Conservation (phyloP, 1,139 yeast genomes). For the Saccharomycopsis hybrid region DNA sequence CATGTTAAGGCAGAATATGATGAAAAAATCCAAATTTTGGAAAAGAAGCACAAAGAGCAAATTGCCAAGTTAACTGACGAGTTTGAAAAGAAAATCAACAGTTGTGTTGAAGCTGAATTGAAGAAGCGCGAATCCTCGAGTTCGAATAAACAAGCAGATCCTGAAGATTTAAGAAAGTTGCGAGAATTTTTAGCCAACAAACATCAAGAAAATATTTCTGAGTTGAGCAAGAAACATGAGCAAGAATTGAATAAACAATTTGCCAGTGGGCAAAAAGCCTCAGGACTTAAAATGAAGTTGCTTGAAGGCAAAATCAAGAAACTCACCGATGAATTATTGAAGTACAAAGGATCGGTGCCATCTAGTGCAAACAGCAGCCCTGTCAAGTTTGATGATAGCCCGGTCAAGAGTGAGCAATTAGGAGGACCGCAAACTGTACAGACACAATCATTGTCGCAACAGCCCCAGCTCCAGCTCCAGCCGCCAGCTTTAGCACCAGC, state of each 20-base stretch:
- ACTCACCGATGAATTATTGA: constrained; percentile 5
- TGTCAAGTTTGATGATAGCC: too few species aligned
- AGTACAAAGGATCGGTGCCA: background rate
- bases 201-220: constrained; percentile 5
- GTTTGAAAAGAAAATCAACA: constrained; percentile 10
- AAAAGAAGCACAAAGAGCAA: constrained; percentile 10
- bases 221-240: constrained; percentile 8
- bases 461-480: too few species aligned
- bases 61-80: constrained; percentile 2
- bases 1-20: constrained; percentile 11
- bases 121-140: background rate
- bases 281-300: constrained; percentile 13
- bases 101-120: constrained; percentile 2
- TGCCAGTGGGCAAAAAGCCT: constrained; percentile 14
- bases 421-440: too few species aligned
- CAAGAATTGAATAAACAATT: constrained; percentile 14
- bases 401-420: too few species aligned
- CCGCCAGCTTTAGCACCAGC: too few species aligned
- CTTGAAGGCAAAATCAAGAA: constrained; percentile 14
- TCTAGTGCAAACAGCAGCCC: background rate
- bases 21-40: constrained; percentile 7
- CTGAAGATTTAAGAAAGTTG: constrained; percentile 11
- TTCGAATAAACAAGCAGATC: background rate
- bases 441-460: too few species aligned
- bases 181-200: constrained; percentile 11